Base-by-base conservation (phyloP, 2,329 filamentous ascomycete species). In the Lachnellula willkommii region DNA sequence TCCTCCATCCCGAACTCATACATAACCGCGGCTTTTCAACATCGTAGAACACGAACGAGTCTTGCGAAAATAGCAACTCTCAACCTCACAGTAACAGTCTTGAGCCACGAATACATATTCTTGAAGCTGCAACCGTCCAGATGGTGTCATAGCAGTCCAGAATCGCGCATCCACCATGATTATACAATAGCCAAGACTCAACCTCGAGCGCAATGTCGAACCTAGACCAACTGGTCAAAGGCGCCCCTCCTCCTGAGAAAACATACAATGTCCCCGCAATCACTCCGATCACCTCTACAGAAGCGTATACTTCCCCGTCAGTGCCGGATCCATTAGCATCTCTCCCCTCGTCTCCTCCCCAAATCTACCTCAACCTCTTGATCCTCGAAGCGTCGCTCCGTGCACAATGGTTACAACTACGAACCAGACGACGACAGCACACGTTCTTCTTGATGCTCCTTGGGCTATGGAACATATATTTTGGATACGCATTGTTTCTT, bases 301-400 rank as follows among this genome's bases (percentile, higher is more conserved):
- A 68, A 57, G 53, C 69, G 26, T 62, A 67, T 65, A 67, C 71
- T 68, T 52, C 64, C n/a, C 63, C 68, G 59, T 61, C 60, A 32
- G 24, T 66, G 15, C 56, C 63, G 64, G 69, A 71, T 53, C 68
- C 69, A 5, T 51, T 69, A 36, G 68, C 68, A 20, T 64, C 66
- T 24, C 65, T 70, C 5, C 69, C 70, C 24, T 64, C 74, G 53
- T 61, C 74, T 57, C 69, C 66, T 52, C 69, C 60, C 15, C 65
- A 68, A 78, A 96, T 99, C 69, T 99, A 99, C 75, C 85, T 99
- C 67, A 99, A 99, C 73, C 87, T 99, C 24, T 82, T 99, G 57
- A 95, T 99, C 66, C 89, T 99, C 72, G 94, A 99, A 72, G 91
- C 90, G 49, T 96, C 91, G 5, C 79, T 99, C 37, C 90, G 94